A percentile compares a stretch with the other conserved stretches of the same genome.
phyloP scores from a whole-genome alignment of 192 early-diverging fungal genomes.

The Podila clonocystis region DNA sequence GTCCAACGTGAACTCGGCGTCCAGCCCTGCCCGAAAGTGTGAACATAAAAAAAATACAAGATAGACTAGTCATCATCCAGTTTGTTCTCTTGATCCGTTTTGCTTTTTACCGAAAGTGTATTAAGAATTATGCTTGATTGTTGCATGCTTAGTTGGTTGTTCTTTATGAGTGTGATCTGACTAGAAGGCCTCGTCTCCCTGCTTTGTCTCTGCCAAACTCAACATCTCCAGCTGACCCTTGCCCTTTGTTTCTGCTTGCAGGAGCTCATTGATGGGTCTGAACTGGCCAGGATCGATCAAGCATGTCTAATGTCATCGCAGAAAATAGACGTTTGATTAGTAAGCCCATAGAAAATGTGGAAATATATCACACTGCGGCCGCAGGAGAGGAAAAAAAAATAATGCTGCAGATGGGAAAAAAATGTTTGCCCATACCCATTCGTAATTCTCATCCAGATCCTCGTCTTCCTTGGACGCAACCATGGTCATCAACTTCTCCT shows the following conservation, averaged over 20 bases:
- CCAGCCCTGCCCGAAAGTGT: conserved; percentile 46
- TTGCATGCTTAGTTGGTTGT: neutral
- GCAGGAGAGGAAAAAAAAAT: conserved; percentile 1
- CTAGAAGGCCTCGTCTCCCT: conserved; percentile 73
- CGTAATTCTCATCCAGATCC: conserved; percentile 83
- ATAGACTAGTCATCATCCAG: neutral
- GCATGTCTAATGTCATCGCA: conserved; percentile 61
- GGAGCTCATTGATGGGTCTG: conserved; percentile 80
- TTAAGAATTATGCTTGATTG: too few relatives aligned
- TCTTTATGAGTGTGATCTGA: neutral
- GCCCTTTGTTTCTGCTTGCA: conserved; percentile 89
- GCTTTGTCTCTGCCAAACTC: conserved; percentile 76
- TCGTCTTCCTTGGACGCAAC: conserved; percentile 79
- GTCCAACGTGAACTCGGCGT: conserved; percentile 83
- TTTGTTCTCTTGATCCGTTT: too few relatives aligned
- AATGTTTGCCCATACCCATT: conserved; percentile 68
- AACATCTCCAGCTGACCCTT: conserved; percentile 91
- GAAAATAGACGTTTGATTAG: conserved; percentile 6
- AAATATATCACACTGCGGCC: neutral
- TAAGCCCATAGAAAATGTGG: neutral
- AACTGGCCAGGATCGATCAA: conserved; percentile 96
- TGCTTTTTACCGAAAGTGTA: too few relatives aligned
- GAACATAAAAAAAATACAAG: neutral
- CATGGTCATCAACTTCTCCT: conserved; percentile 73
- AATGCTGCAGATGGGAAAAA: neutral